Percentiles rank a stretch among this genome's conserved stretches.
These are phyloP conservation scores for Macrolepiota albuminosa DNA, from an alignment of 768 basidiomycete genomes.

Conservation along the genomic window DNA sequence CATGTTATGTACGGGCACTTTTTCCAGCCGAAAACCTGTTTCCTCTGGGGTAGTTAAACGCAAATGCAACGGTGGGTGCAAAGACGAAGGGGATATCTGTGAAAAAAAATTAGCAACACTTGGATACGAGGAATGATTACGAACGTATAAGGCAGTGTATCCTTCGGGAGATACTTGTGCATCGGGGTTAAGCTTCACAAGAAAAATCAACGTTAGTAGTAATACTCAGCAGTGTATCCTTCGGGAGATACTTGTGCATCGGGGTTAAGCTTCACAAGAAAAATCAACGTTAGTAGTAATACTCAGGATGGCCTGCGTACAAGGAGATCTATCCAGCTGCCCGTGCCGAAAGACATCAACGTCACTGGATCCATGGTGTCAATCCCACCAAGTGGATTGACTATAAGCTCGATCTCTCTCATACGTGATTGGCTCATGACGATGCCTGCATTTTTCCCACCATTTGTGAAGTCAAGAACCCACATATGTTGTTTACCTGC, in stretches of 20 bases:
- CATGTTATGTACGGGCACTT: constrained; percentile 65
- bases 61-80: constrained; percentile 67
- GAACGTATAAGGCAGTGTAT: constrained; percentile 66
- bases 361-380: constrained; percentile 35
- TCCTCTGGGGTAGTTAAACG: constrained; percentile 67
- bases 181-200: constrained; percentile 50
- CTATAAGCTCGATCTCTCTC: constrained; percentile 64
- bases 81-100: constrained; percentile 60
- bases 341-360: constrained; percentile 42
- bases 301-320: constrained; percentile 28
- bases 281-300: constrained; percentile 3
- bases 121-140: constrained; percentile 19
- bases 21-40: constrained; percentile 69
- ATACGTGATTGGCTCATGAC: constrained; percentile 72
- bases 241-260: constrained; percentile 44
- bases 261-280: constrained; percentile 48
- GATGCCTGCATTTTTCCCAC: constrained; percentile 47
- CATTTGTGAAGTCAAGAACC: constrained; percentile 69
- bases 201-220: constrained; percentile 4
- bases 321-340: constrained; percentile 65
- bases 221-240: constrained; percentile 43
- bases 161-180: constrained; percentile 47
- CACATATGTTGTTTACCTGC: constrained; percentile 39
- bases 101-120: background rate
- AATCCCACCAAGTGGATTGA: constrained; percentile 51